Base-by-base conservation (phyloP, 495 filamentous ascomycete species). In the Neurospora terricola region DNA sequence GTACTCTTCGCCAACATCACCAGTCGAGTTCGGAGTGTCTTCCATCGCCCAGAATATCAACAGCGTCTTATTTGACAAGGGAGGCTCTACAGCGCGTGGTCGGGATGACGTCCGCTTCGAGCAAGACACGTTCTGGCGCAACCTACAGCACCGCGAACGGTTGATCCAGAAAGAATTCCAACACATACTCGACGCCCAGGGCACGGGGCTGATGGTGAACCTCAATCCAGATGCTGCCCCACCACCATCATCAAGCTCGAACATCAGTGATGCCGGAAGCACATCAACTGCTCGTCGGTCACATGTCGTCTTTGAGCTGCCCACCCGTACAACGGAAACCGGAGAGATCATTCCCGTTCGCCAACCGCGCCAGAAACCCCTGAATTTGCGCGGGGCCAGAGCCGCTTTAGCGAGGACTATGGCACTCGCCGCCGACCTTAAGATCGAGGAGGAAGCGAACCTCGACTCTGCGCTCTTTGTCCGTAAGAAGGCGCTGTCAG, bases 111-210 rank as follows among this genome's bases (percentile, higher is more conserved):
- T 42, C 12, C 71, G 72, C n/a, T 74, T 76, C 74, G 76, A 79
- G 38, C 77, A 79, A 11, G 79, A 83, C 72, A 71, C 81, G 3
- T 40, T 77, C n/a, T 83, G 81, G 81, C 78, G 78, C 1, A 79
- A 75, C 69, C 75, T 83, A 2, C 78, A 80, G 69, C 77, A 78
- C n/a, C 87, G 85, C 71, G 88, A 91, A 73, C 84, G 79, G 34
- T 82, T 88, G 70, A 88, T 97, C 21, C 90, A 97, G 73, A 85
- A 84, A 42, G 90, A 94, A 68, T 86, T 98, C 5, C 95, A 98
- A 80, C 78, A 83, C 36, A 82, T 97, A 5, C 87, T 98, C 37
- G 94, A 98, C 82, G 91, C 92, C 0, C 95, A 98, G 81, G 90
- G 91, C 66, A 87, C 90, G 43, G 93, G 93, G 36, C 85, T 97